Conservation (phyloP, 2,329 filamentous ascomycete genomes). For the Monosporascus sp. region DNA sequence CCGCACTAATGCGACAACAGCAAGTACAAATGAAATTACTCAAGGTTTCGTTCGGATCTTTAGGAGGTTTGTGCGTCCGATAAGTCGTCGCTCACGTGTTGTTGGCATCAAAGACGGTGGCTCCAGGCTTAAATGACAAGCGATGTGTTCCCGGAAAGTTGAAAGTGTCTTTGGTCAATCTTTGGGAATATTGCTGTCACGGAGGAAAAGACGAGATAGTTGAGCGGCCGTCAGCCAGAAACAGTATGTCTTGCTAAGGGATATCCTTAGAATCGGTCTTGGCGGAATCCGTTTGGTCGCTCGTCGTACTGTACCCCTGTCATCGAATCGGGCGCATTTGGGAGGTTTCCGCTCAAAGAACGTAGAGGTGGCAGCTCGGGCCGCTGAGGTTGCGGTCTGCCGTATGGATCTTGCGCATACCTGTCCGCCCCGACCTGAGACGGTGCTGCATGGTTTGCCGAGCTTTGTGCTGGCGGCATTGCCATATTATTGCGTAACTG, state of each 20-base stretch:
- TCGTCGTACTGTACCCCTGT: slow-evolving; percentile 61
- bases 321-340: slow-evolving; percentile 54
- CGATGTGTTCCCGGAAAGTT: too few species aligned
- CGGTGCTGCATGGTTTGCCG: slow-evolving; percentile 19
- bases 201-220: too few species aligned
- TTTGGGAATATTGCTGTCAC: too few species aligned
- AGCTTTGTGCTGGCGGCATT: slow-evolving; percentile 13
- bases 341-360: slow-evolving; percentile 40
- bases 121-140: too few species aligned
- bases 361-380: slow-evolving; percentile 55
- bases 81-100: too few species aligned
- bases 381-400: slow-evolving; percentile 26
- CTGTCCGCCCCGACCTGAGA: slow-evolving; percentile 23
- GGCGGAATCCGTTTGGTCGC: slow-evolving; percentile 42
- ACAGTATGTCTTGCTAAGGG: background rate
- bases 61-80: too few species aligned
- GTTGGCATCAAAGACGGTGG: too few species aligned
- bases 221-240: too few species aligned
- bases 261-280: slow-evolving; percentile 25
- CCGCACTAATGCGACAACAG: background rate
- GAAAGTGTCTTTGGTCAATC: too few species aligned
- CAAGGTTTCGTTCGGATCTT: background rate
- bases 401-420: slow-evolving; percentile 25
- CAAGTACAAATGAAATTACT: background rate
- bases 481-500: slow-evolving; percentile 36